Conservation (phyloP, 2,329 filamentous ascomycete genomes). For the Ophiostoma ulmi region DNA sequence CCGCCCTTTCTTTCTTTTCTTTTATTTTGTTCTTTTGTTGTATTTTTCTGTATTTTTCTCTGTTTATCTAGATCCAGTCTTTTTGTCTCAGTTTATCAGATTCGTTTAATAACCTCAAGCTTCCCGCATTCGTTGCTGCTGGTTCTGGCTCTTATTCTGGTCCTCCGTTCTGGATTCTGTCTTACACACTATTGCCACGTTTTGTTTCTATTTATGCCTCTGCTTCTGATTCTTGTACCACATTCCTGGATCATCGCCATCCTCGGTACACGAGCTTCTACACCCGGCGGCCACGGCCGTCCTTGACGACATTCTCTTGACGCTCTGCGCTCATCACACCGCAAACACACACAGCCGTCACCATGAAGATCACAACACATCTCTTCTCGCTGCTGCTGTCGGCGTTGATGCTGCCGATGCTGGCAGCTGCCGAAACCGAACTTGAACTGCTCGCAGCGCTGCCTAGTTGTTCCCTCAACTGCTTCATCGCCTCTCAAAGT, state of each 20-base stretch:
- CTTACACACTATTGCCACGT: background rate
- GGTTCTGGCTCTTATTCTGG: background rate
- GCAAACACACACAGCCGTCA: background rate
- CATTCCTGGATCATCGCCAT: background rate
- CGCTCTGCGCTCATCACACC: background rate
- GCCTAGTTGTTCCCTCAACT: conserved; percentile 18
- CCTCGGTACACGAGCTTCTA: background rate
- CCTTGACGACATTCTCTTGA: background rate
- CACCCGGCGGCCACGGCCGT: conserved; percentile 11
- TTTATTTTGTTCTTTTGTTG: background rate
- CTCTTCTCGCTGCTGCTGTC: conserved; percentile 17
- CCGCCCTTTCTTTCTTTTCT: background rate
- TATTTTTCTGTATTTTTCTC: background rate
- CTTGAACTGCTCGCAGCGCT: conserved; percentile 16
- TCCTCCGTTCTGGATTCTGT: background rate
- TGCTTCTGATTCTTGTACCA: background rate
- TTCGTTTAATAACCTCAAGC: background rate
- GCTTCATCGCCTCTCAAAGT: conserved; percentile 8
- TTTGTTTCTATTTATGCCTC: background rate
- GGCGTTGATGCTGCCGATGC: conserved; percentile 17
- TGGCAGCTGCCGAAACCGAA: background rate
- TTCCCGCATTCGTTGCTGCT: background rate
- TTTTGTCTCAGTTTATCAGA: background rate
- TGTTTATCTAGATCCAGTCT: background rate
- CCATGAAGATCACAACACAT: conserved; percentile 17